Percentiles rank a stretch among this genome's conserved stretches.
These are phyloP conservation scores for Acer campestre DNA, from an alignment of 345 rosid genomes.

Conservation along the genomic window DNA sequence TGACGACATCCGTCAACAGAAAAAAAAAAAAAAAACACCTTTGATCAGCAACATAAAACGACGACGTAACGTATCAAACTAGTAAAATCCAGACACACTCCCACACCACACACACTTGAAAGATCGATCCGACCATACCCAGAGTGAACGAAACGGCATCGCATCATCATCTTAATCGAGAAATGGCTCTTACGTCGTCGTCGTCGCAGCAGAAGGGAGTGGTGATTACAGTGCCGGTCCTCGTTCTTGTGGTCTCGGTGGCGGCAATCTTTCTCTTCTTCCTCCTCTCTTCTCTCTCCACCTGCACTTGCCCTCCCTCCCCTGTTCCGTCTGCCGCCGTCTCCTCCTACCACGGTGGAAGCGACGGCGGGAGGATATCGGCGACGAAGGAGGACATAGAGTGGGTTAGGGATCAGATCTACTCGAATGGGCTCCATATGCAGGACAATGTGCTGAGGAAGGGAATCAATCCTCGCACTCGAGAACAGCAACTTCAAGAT, in stretches of 20 bases:
- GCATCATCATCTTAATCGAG: background rate
- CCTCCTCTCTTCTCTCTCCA: constrained; percentile 72
- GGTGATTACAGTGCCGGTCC: constrained; percentile 62
- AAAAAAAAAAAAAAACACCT: background rate
- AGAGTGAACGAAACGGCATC: background rate
- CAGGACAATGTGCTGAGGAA: constrained; percentile 85
- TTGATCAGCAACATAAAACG: background rate
- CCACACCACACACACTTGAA: background rate
- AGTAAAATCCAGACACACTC: too few species aligned
- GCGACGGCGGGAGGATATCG: constrained; percentile 39
- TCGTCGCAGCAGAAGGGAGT: constrained; percentile 57
- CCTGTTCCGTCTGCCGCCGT: constrained; percentile 13
- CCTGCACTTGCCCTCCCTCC: constrained; percentile 58
- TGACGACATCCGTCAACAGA: background rate
- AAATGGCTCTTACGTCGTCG: constrained; percentile 13
- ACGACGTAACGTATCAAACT: background rate
- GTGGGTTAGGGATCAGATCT: constrained; percentile 91
- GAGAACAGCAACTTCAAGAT: constrained; percentile 90
- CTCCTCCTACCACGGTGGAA: constrained; percentile 1
- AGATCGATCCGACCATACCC: background rate
- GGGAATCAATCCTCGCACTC: constrained; percentile 94
- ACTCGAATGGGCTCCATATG: constrained; percentile 86
- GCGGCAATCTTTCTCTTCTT: constrained; percentile 71
- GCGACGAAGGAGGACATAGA: constrained; percentile 63
- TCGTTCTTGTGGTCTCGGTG: constrained; percentile 61